phyloP scores from a whole-genome alignment of 1,284 basidiomycete genomes.

The Anthracocystis setariae region DNA sequence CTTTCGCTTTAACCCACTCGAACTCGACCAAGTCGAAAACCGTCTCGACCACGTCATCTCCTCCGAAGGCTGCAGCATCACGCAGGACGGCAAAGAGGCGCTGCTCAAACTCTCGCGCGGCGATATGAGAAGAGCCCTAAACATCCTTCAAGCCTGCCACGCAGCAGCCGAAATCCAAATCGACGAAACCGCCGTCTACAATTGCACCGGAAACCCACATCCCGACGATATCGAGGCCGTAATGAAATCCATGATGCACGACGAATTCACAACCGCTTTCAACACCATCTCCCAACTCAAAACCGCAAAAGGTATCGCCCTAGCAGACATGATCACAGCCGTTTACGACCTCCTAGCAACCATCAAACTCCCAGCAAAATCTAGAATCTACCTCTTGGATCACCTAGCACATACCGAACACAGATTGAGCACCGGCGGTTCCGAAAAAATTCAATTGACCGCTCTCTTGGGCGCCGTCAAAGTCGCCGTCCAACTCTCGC shows the following conservation, averaged over 20 bases:
- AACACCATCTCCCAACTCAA: constrained; percentile 86
- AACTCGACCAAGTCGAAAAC: constrained; percentile 84
- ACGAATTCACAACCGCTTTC: constrained; percentile 94
- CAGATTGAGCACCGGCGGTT: constrained; percentile 89
- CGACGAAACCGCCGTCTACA: constrained; percentile 92
- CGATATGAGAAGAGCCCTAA: constrained; percentile 96
- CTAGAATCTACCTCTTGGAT: constrained; percentile 90
- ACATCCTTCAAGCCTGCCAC: constrained; percentile 95
- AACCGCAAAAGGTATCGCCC: constrained; percentile 87
- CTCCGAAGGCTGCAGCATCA: constrained; percentile 84
- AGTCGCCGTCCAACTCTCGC: constrained; percentile 79
- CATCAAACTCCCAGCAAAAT: constrained; percentile 83
- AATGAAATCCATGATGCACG: constrained; percentile 93
- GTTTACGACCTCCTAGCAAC: constrained; percentile 90
- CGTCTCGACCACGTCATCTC: constrained; percentile 83
- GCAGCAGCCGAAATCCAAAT: constrained; percentile 84
- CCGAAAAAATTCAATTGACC: constrained; percentile 92
- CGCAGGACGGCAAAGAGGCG: constrained; percentile 85
- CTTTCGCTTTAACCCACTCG: constrained; percentile 92
- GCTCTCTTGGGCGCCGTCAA: constrained; percentile 93
- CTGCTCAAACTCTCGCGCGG: constrained; percentile 91
- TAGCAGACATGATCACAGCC: constrained; percentile 93
- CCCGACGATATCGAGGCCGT: constrained; percentile 92
- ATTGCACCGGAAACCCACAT: constrained; percentile 95
- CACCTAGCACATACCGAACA: constrained; percentile 83